Percentiles rank a stretch among this genome's conserved stretches.
phyloP scores from a whole-genome alignment of 257 asterid genomes.

The Rhazya stricta region DNA sequence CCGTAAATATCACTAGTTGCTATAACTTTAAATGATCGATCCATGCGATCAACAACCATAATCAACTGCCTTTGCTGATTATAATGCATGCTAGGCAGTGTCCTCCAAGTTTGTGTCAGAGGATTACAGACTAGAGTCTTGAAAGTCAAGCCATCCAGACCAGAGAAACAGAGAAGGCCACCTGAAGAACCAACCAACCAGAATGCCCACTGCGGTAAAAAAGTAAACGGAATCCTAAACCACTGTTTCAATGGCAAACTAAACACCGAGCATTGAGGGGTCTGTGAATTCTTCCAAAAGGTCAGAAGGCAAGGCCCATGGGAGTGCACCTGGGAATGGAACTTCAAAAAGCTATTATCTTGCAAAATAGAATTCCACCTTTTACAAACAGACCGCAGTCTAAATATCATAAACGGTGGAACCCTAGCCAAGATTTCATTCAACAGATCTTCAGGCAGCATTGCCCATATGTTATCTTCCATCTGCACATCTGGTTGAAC shows the following conservation, averaged over 20 bases:
- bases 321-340: conserved; percentile 91
- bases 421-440: conserved; percentile 90
- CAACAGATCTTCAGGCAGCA: conserved; percentile 88
- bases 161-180: conserved; percentile 91
- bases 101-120: conserved; percentile 80
- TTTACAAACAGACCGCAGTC: conserved; percentile 87
- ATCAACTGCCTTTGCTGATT: conserved; percentile 93
- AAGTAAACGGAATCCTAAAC: conserved; percentile 86
- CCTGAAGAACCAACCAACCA: conserved; percentile 99
- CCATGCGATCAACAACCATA: conserved; percentile 79
- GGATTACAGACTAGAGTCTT: conserved; percentile 87
- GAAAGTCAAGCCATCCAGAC: conserved; percentile 73
- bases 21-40: conserved; percentile 72
- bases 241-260: conserved; percentile 95
- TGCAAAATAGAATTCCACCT: conserved; percentile 95
- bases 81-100: conserved; percentile 80
- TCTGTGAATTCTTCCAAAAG: conserved; percentile 78
- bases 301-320: conserved; percentile 98
- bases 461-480: conserved; percentile 97
- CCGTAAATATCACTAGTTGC: conserved; percentile 91
- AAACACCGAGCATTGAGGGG: conserved; percentile 87
- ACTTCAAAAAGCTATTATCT: conserved; percentile 79
- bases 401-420: conserved; percentile 91
- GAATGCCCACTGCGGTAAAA: conserved; percentile 89
- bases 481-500: conserved; percentile 80